Conservation (phyloP, 1,139 yeast genomes). For the Magnusiomyces clavatus region DNA sequence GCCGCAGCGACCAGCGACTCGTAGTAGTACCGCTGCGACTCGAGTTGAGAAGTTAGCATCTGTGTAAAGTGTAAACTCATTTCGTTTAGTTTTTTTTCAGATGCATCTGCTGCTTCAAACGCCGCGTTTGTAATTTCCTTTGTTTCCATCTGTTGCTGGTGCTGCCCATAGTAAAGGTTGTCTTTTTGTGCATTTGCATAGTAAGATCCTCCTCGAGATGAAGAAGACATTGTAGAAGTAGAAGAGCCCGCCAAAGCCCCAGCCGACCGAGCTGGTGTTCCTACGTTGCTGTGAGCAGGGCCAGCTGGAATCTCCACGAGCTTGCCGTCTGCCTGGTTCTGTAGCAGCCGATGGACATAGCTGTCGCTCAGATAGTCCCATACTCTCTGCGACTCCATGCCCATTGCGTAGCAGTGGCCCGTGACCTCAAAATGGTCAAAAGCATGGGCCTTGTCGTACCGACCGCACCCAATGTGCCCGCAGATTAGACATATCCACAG, state of each 20-base stretch:
- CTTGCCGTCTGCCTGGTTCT: constrained; percentile 81
- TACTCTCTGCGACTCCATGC: constrained; percentile 71
- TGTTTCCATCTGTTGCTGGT: not conserved
- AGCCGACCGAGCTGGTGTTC: not conserved
- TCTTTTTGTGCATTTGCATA: too few species aligned
- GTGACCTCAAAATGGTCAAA: constrained; percentile 70
- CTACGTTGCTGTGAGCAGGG: not conserved
- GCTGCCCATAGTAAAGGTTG: too few species aligned
- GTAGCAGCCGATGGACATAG: constrained; percentile 79
- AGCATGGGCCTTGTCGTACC: constrained; percentile 86
- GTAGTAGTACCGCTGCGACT: constrained; percentile 83
- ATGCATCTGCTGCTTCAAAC: constrained; percentile 11
- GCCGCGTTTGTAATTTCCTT: constrained; percentile 12
- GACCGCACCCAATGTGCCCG: constrained; percentile 84
- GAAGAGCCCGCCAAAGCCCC: not conserved
- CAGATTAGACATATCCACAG: constrained; percentile 89
- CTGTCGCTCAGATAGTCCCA: constrained; percentile 96
- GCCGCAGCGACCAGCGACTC: constrained; percentile 50
- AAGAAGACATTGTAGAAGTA: not conserved
- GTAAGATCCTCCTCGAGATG: too few species aligned
- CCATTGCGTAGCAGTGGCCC: constrained; percentile 92
- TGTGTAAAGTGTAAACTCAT: constrained; percentile 75
- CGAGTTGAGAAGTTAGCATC: constrained; percentile 68
- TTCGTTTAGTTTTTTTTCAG: constrained; percentile 39
- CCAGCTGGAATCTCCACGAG: constrained; percentile 53